Evolutionary conservation across 83 land plant species (phyloP).

Genomic region (Diphasiastrum complanatum): DNA sequence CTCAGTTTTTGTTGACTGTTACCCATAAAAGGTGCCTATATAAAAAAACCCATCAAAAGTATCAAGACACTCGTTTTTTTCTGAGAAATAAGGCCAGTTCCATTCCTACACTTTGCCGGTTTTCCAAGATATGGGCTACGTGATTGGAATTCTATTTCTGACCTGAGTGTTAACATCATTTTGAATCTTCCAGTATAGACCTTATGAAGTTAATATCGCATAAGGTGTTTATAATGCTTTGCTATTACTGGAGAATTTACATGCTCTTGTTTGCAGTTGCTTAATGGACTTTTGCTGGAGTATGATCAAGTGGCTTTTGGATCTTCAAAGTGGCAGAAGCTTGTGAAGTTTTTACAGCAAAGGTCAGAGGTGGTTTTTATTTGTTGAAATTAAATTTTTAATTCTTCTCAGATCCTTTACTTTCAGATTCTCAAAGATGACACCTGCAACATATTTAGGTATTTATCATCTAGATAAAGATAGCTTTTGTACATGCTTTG

Average conservation of each 20-base stretch:
- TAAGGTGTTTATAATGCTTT: background rate
- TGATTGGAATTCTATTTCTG: too few species aligned
- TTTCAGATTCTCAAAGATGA: too few species aligned
- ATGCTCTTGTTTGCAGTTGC: conserved; percentile 19
- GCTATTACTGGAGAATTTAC: background rate
- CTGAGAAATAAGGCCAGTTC: too few species aligned
- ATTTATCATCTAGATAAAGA: background rate
- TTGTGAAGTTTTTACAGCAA: conserved; percentile 30
- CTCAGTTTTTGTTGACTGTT: too few species aligned
- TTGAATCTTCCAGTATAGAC: too few species aligned
- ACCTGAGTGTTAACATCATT: too few species aligned
- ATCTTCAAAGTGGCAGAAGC: conserved; percentile 33
- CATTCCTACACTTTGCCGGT: too few species aligned
- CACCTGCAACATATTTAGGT: background rate
- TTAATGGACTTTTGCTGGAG: conserved; percentile 23
- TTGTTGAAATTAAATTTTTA: background rate
- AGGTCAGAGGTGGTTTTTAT: conserved; percentile 14
- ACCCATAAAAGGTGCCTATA: too few species aligned
- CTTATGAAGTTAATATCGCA: too few species aligned
- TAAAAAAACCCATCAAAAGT: background rate
- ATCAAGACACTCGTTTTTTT: background rate
- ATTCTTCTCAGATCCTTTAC: background rate
- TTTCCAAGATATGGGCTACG: too few species aligned
- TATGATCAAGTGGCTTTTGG: conserved; percentile 31
- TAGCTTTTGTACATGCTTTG: background rate